Base-by-base conservation (phyloP, 1,284 basidiomycete species). In the Sphagnurus paluster region DNA sequence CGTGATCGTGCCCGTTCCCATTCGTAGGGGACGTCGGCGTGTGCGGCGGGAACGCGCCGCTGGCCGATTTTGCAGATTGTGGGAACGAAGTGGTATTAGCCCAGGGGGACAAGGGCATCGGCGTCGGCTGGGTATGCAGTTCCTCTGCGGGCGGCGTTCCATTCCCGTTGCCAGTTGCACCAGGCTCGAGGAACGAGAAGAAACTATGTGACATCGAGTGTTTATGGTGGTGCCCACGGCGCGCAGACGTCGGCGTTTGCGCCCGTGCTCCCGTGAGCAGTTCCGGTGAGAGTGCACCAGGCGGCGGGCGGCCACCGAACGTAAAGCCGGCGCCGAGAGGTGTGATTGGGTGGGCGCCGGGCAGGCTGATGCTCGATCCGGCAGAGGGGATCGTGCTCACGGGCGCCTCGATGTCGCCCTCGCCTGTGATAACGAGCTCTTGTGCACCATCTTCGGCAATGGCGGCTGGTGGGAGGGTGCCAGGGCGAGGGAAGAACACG, bases 181-280 rank as follows among this genome's bases (percentile, higher is more conserved):
- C 75, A 13, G 86, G 86, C 54, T 90, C 86, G 49, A 91, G 79
- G 59, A 91, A 92, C 0, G 87, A 87, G 70, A 96, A 96, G 68
- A 96, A 93, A 62, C 91, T 93, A 66, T 96, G 93, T 1, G 93
- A 96, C 19, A 95, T 67, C 0, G 93, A 97, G 66, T 96, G 93
- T 61, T 93, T 90, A 61, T 97, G 94, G 66, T 94, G 92, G 60
- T 94, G 92, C 0, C 90, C 90, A 44, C 87, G 72, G 28, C 87
- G 75, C 14, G 78, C 72, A 17, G 75, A 43, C 5, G 42, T 25
- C 20, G 19, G 13, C 24, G 46, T 23, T 5, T 38, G 19, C 23
- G 44, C 25, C n/a, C 24, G 26, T 3, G 21, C 46, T 10, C 38
- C 11, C 38, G 39, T 40, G 25, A 21, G n/a, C n/a, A n/a, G 37